These are phyloP conservation scores for Platismatia glauca DNA, from an alignment of 495 filamentous ascomycete genomes.

Conservation along the genomic window DNA sequence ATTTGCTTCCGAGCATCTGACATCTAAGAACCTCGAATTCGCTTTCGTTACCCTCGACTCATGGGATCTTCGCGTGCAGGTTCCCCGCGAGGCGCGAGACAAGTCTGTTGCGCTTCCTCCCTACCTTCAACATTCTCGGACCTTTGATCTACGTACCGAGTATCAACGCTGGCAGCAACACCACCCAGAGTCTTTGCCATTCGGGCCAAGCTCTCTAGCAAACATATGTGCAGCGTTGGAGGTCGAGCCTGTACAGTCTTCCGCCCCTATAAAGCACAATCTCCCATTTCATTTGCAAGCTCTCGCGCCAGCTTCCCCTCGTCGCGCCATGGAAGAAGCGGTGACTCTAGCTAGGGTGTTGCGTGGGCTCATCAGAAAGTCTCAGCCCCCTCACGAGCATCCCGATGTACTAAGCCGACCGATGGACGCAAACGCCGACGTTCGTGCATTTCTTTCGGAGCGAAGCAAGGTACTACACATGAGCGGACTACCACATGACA, in stretches of 20 bases:
- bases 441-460: slow-evolving; percentile 90
- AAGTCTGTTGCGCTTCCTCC: slow-evolving; percentile 95
- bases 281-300: slow-evolving; percentile 96
- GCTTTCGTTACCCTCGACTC: slow-evolving; percentile 96
- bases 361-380: slow-evolving; percentile 86
- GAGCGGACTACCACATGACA: slow-evolving; percentile 93
- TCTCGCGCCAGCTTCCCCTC: slow-evolving; percentile 89
- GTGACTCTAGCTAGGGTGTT: slow-evolving; percentile 89
- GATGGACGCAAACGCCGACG: slow-evolving; percentile 94
- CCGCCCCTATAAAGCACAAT: slow-evolving; percentile 97
- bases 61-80: slow-evolving; percentile 96
- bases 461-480: slow-evolving; percentile 96
- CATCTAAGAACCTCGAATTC: slow-evolving; percentile 80
- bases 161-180: slow-evolving; percentile 98
- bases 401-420: slow-evolving; percentile 87
- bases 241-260: slow-evolving; percentile 92
- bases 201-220: slow-evolving; percentile 85
- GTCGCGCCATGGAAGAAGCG: slow-evolving; percentile 95
- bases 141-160: slow-evolving; percentile 92
- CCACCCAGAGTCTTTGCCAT: slow-evolving; percentile 93
- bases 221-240: slow-evolving; percentile 98
- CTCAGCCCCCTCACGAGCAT: slow-evolving; percentile 85
- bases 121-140: slow-evolving; percentile 93
- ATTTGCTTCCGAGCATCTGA: slow-evolving; percentile 82
- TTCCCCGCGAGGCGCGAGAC: slow-evolving; percentile 93